Evolutionary conservation across 352 stramenopile species (phyloP), one percentile per base, ranked within the genome.

Genomic region (Globisporangium acanthophoron): DNA sequence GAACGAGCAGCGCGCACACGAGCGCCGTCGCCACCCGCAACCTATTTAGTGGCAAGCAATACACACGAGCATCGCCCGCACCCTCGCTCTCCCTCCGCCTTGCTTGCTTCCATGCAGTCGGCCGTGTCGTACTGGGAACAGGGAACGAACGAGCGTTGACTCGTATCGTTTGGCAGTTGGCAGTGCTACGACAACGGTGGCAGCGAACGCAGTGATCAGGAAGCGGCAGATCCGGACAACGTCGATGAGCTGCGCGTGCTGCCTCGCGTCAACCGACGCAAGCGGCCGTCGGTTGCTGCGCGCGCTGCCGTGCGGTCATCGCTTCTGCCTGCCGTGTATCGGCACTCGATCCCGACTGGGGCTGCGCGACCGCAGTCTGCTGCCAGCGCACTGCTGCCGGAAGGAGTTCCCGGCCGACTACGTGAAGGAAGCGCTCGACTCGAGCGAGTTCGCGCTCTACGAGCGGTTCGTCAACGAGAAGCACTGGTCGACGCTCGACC

Each of bases 271-370:
- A 11, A 16, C 13, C 12, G 13, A 35, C 3, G 12, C 18, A 1
- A 13, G 12, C 18, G 11, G 39, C 3, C 37, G 2, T 15, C 13
- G 6, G 27, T 0, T 24, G 20, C 35, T 35, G 15, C 21, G 52
- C n/a, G 12, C 21, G 37, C 37, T 58, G 57, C 60, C 73, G 9
- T 91, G 81, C 39, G 68, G 73, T 1, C 81, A 91, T 21, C 31
- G 87, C 7, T 91, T 88, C 55, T 91, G 81, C 52, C 58, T 52
- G 5, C 46, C 62, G n/a, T 89, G 81, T 45, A 71, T 91, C 54
- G 39, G 52, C 1, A 85, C 65, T 46, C 73, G 78, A 11, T 86
- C 72, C 61, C 61, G 72, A 11, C 78, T 88, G 67, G 70, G 70
- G 21, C 61, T 87, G 0, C 58, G 56, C 5, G 77, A 91, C 58